phyloP scores from a whole-genome alignment of 768 basidiomycete genomes.

The Pisolithus orientalis region DNA sequence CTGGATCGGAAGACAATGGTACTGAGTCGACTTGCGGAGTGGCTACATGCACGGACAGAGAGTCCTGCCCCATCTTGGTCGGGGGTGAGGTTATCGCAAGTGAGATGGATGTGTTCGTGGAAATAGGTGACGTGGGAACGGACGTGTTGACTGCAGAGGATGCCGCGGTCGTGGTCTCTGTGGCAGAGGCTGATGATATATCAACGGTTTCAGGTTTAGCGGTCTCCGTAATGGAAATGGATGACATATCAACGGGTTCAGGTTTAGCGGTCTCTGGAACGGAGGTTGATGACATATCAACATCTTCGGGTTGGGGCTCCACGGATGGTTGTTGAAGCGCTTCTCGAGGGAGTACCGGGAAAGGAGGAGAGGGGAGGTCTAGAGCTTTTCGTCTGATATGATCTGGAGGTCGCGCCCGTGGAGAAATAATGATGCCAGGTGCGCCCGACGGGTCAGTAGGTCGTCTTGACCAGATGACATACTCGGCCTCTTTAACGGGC shows the following conservation, averaged over 20 bases:
- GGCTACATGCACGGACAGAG: conserved; percentile 9
- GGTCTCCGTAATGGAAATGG: conserved; percentile 43
- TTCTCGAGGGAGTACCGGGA: conserved; percentile 24
- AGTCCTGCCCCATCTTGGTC: conserved; percentile 2
- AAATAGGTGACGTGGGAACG: conserved; percentile 48
- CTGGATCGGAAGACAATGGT: conserved; percentile 2
- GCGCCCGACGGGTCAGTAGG: conserved; percentile 59
- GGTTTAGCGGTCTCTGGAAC: conserved; percentile 40
- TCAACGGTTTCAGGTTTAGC: conserved; percentile 31
- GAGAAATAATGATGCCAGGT: conserved; percentile 68
- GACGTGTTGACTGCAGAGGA: conserved; percentile 46
- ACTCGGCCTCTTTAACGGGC: conserved; percentile 24
- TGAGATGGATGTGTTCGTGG: conserved; percentile 57
- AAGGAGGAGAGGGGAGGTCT: conserved; percentile 44
- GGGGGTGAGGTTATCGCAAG: conserved; percentile 19
- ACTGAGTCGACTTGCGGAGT: conserved; percentile 8
- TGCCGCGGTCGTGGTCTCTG: conserved; percentile 44
- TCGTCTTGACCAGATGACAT: conserved; percentile 70
- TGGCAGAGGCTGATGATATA: conserved; percentile 40
- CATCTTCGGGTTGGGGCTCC: conserved; percentile 13
- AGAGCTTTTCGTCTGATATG: conserved; percentile 53
- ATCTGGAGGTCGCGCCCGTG: conserved; percentile 53
- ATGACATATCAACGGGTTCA: conserved; percentile 33
- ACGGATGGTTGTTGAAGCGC: conserved; percentile 2
- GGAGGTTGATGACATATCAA: conserved; percentile 38